Conservation (phyloP, 805 yeast genomes). For the Debaryomyces castellii region DNA sequence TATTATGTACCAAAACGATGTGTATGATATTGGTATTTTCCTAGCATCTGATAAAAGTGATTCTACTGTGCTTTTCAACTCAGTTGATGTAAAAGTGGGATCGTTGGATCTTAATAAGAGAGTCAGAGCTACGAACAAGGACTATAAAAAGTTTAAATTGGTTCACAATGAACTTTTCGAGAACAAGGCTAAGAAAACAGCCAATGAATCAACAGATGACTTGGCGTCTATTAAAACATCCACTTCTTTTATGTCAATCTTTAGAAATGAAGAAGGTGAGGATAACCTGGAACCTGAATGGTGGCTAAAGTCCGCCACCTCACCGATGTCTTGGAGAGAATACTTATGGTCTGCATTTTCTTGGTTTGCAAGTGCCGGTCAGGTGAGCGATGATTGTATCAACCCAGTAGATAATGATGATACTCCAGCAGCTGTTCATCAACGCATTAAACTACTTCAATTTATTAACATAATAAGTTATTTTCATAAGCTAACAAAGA, state of each 20-base stretch:
- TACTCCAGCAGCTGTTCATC: conserved; percentile 4
- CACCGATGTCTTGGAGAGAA: conserved; percentile 55
- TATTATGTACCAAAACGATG: conserved; percentile 48
- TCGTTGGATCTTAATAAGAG: conserved; percentile 9
- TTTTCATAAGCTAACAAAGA: conserved; percentile 39
- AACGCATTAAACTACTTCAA: conserved; percentile 8
- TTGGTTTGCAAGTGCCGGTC: conserved; percentile 91
- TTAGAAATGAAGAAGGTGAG: conserved; percentile 8
- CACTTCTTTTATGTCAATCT: conserved; percentile 17
- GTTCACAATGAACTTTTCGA: conserved; percentile 25
- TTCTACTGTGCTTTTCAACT: conserved; percentile 11
- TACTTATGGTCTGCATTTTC: conserved; percentile 67
- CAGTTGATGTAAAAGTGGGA: conserved; percentile 8
- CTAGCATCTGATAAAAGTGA: conserved; percentile 18
- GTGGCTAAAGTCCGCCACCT: conserved; percentile 46
- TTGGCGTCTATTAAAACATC: conserved; percentile 28
- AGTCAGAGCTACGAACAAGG: conserved; percentile 33
- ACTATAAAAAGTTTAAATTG: conserved; percentile 34
- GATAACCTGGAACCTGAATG: conserved; percentile 31
- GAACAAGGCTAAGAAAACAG: conserved; percentile 6
- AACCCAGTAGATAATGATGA: conserved; percentile 6
- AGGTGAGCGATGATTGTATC: conserved; percentile 20
- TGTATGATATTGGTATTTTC: conserved; percentile 48
- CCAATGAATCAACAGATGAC: conserved; percentile 24
- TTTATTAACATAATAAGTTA: conserved; percentile 32